Evolutionary conservation across 2,329 filamentous ascomycete species (phyloP), one percentile per base, ranked within the genome.

Genomic region (Fusarium tjaetaba): DNA sequence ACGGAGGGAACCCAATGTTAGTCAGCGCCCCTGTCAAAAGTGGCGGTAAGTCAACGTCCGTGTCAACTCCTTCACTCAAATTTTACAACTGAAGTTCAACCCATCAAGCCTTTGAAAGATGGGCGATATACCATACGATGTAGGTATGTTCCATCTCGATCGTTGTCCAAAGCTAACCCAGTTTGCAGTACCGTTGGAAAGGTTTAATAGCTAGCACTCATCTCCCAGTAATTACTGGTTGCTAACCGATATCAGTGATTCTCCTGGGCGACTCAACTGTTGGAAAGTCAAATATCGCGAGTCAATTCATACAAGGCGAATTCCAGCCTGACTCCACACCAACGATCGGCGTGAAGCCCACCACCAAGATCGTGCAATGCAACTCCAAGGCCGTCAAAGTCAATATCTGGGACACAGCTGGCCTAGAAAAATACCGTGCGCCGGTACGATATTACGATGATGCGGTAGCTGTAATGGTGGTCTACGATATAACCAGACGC

Each of bases 241-340:
- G 11, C 52, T 62, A 20, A 62, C 22, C 2, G 7, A n/a, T 0
- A n/a, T 11, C 24, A 66, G 64, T 66, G 5, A 7, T 66, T 15
- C 24, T 66, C 2, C 26, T 68, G 10, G 65, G 65, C 9, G 55
- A 68, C 56, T 34, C 64, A 1, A 20, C 9, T 5, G 55, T 52
- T 28, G 65, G 65, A 24, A 68, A 68, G 28, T 62, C 64, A 16
- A 68, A 53, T 20, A 26, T 68, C 4, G 56, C 52, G 1, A 55
- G n/a, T 38, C 65, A 68, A 53, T 68, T 68, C 55, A 46, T 14
- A 5, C 2, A 68, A 24, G 13, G n/a, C 1, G 18, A 49, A 5
- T 68, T 68, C 6, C 28, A 49, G 20, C 15, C 42, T 2, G 57
- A 62, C 2, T 48, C 36, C 4, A 28, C 11, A 6, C 15, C 64